A percentile compares a stretch with the other conserved stretches of the same genome.
These are phyloP conservation scores for Curvularia sp. DNA, from an alignment of 2,329 filamentous ascomycete species.

Conservation along the genomic window DNA sequence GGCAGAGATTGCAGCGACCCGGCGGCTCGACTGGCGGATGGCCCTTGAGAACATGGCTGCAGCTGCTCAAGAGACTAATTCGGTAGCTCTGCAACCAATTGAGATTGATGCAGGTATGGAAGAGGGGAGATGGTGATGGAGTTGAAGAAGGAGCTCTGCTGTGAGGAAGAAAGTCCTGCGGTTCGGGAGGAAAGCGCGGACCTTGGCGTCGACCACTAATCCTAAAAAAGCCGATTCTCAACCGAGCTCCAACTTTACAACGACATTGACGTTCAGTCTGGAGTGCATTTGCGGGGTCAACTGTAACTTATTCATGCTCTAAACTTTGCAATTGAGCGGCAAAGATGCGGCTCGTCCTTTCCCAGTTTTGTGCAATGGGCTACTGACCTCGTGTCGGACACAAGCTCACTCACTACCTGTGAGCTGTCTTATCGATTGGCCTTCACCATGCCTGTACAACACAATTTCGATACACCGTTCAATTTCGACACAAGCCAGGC, in stretches of 20 bases:
- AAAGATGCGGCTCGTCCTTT: too few relatives aligned
- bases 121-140: conserved; percentile 52
- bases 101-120: conserved; percentile 52
- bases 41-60: conserved; percentile 94
- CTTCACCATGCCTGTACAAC: too few relatives aligned
- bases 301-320: accelerated
- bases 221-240: conserved; percentile 26
- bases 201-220: conserved; percentile 30
- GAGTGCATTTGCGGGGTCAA: background rate
- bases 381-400: too few relatives aligned
- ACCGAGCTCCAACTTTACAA: conserved; percentile 15
- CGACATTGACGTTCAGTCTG: background rate
- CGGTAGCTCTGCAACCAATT: conserved; percentile 53
- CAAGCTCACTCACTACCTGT: too few relatives aligned
- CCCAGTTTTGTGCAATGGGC: too few relatives aligned
- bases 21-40: conserved; percentile 94
- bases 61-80: conserved; percentile 53
- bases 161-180: conserved; percentile 39
- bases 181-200: conserved; percentile 41
- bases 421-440: too few relatives aligned
- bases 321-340: background rate
- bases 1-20: conserved; percentile 91
- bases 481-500: too few relatives aligned
- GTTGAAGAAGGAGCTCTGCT: conserved; percentile 45
- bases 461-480: too few relatives aligned